Conservation (phyloP, 2,329 filamentous ascomycete species). For the Trichoderma sp. region DNA sequence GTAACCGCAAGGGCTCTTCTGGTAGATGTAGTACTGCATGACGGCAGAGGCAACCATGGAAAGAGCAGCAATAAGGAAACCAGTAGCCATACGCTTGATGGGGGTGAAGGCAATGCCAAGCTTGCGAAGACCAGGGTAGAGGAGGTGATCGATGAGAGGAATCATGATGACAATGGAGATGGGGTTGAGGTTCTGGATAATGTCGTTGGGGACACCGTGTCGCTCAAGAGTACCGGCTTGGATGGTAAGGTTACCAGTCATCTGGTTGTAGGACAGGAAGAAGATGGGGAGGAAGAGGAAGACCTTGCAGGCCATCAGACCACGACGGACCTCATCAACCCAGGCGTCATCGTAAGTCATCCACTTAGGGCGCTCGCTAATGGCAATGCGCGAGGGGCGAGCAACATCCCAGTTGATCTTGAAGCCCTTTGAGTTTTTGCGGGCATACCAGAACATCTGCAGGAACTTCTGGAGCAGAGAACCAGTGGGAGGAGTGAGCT, state of each 20-base stretch:
- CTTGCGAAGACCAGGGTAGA: conserved; percentile 71
- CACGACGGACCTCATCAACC: conserved; percentile 78
- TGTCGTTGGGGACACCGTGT: conserved; percentile 75
- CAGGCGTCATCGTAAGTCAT: conserved; percentile 84
- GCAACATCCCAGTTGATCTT: conserved; percentile 69
- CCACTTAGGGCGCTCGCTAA: conserved; percentile 64
- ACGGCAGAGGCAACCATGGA: conserved; percentile 64
- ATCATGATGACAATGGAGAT: conserved; percentile 77
- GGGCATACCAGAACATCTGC: conserved; percentile 61
- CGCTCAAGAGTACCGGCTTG: conserved; percentile 70
- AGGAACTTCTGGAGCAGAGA: conserved; percentile 72
- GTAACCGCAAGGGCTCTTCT: conserved; percentile 62
- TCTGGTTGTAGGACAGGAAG: conserved; percentile 63
- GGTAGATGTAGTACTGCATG: conserved; percentile 67
- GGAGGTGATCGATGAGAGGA: conserved; percentile 67
- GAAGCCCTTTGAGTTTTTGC: conserved; percentile 68
- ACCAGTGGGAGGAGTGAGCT: conserved; percentile 67
- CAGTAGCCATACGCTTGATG: conserved; percentile 73
- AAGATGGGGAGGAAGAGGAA: conserved; percentile 72
- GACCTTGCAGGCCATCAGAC: conserved; percentile 69
- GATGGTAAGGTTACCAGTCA: conserved; percentile 63
- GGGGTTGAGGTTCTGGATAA: conserved; percentile 76
- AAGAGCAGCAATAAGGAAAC: conserved; percentile 67
- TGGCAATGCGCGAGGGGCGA: conserved; percentile 67
- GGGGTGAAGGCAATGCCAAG: conserved; percentile 69